phyloP scores from a whole-genome alignment of 805 yeast species.

The Ogataea pini region DNA sequence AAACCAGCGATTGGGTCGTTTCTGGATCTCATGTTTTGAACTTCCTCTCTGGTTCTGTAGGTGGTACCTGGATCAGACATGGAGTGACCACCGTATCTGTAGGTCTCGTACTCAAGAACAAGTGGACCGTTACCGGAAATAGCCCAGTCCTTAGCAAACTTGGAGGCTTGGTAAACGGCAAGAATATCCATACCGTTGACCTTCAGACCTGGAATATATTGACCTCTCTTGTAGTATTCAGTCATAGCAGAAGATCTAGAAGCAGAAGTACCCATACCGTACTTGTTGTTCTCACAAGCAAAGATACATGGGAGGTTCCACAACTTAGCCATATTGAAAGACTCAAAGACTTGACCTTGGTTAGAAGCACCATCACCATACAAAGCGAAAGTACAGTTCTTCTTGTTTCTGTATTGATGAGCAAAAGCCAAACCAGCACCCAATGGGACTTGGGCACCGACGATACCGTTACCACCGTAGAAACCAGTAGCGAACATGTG shows the following conservation, averaged over 20 bases:
- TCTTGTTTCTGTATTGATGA: slow-evolving; percentile 86
- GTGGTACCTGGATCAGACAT: slow-evolving; percentile 99
- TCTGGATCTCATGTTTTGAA: slow-evolving; percentile 98
- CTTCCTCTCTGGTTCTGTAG: slow-evolving; percentile 99
- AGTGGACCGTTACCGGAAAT: slow-evolving; percentile 93
- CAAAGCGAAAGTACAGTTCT: slow-evolving; percentile 77
- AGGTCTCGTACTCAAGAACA: slow-evolving; percentile 95
- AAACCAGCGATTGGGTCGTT: slow-evolving; percentile 97
- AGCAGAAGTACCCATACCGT: slow-evolving; percentile 99
- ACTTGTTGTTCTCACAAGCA: slow-evolving; percentile 98
- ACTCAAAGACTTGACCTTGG: slow-evolving; percentile 98
- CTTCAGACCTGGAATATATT: slow-evolving; percentile 97
- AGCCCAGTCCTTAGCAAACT: slow-evolving; percentile 96
- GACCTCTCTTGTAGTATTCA: slow-evolving; percentile 98
- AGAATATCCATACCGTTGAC: slow-evolving; percentile 98
- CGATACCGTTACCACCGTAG: slow-evolving; percentile 99
- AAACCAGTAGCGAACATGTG: slow-evolving; percentile 95
- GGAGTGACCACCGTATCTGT: slow-evolving; percentile 99
- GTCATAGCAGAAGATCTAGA: slow-evolving; percentile 95
- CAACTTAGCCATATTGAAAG: slow-evolving; percentile 98
- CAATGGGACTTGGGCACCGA: slow-evolving; percentile 98
- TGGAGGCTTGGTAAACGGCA: slow-evolving; percentile 94
- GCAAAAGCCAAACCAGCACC: slow-evolving; percentile 99
- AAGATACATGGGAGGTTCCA: slow-evolving; percentile 95
- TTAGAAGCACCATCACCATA: slow-evolving; percentile 99